phyloP scores from a whole-genome alignment of 2,329 filamentous ascomycete genomes.

The Triangularia setosa region DNA sequence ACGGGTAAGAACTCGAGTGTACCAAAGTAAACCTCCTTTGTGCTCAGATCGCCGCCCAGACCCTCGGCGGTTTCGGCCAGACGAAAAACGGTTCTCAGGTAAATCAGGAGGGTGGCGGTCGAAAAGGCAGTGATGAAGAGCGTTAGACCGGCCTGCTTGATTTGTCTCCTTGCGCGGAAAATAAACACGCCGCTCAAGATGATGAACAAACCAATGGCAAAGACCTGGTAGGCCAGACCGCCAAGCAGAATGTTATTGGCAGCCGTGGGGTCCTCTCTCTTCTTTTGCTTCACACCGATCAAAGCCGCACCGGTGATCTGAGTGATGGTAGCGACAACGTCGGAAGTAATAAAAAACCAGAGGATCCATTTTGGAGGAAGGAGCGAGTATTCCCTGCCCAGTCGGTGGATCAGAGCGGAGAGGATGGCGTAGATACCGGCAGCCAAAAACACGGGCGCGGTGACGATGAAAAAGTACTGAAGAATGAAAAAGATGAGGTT shows the following conservation, averaged over 20 bases:
- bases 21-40: slow-evolving; percentile 20
- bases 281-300: slow-evolving; percentile 47
- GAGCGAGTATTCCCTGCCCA: slow-evolving; percentile 41
- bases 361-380: slow-evolving; percentile 46
- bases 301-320: slow-evolving; percentile 53
- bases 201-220: slow-evolving; percentile 48
- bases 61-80: slow-evolving; percentile 21
- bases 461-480: slow-evolving; percentile 60
- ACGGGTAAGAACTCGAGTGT: slow-evolving; percentile 20
- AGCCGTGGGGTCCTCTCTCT: slow-evolving; percentile 45
- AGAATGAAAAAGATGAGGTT: slow-evolving; percentile 53
- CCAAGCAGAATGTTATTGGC: slow-evolving; percentile 54
- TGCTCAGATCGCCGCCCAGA: slow-evolving; percentile 18
- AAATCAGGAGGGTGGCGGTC: slow-evolving; percentile 43
- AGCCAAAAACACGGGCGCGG: slow-evolving; percentile 54
- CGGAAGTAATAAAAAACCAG: slow-evolving; percentile 51
- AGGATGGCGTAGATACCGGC: slow-evolving; percentile 55
- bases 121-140: slow-evolving; percentile 41
- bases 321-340: slow-evolving; percentile 49
- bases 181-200: slow-evolving; percentile 41
- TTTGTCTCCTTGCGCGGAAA: slow-evolving; percentile 20
- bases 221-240: slow-evolving; percentile 52
- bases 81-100: slow-evolving; percentile 19
- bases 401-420: slow-evolving; percentile 44
- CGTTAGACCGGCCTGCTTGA: slow-evolving; percentile 26